Conservation (phyloP, 2,329 filamentous ascomycete species). For the Fusarium zealandicum region DNA sequence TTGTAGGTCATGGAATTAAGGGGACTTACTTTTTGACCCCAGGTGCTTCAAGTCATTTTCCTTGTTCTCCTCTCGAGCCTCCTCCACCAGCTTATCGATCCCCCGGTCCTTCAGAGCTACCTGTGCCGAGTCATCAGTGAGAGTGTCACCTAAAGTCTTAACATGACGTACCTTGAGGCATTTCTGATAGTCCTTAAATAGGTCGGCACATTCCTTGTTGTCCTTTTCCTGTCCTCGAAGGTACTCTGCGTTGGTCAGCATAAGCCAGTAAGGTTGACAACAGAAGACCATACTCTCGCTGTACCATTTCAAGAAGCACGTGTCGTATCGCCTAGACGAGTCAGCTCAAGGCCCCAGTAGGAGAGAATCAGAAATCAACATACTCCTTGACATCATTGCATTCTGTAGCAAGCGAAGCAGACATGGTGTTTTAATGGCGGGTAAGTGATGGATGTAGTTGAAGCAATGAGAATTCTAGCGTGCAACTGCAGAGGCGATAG, state of each 20-base stretch:
- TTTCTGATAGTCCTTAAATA: slow-evolving; percentile 88
- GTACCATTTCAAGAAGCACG: slow-evolving; percentile 99
- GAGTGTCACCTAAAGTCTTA: neutral
- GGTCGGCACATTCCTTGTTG: slow-evolving; percentile 81
- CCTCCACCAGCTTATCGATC: slow-evolving; percentile 91
- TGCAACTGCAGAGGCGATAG: slow-evolving; percentile 2
- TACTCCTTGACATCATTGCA: slow-evolving; percentile 97
- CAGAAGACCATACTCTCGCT: slow-evolving; percentile 79
- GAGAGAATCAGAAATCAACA: slow-evolving; percentile 39
- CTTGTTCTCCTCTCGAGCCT: slow-evolving; percentile 86
- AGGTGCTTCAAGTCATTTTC: slow-evolving; percentile 75
- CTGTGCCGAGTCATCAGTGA: slow-evolving; percentile 15
- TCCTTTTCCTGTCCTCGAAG: slow-evolving; percentile 82
- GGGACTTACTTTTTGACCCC: slow-evolving; percentile 51
- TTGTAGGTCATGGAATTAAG: neutral
- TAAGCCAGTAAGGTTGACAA: slow-evolving; percentile 17
- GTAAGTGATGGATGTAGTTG: slow-evolving; percentile 32
- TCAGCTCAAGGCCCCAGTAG: neutral
- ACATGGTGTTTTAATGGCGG: slow-evolving; percentile 66
- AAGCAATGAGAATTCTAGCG: slow-evolving; percentile 30
- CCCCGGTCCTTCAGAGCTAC: slow-evolving; percentile 84
- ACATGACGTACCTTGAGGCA: slow-evolving; percentile 73
- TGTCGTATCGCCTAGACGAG: slow-evolving; percentile 81
- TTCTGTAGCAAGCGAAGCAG: slow-evolving; percentile 90
- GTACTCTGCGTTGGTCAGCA: slow-evolving; percentile 69